Base-by-base conservation (phyloP, 108 stramenopile genomes). In the Skeletonema tropicum region DNA sequence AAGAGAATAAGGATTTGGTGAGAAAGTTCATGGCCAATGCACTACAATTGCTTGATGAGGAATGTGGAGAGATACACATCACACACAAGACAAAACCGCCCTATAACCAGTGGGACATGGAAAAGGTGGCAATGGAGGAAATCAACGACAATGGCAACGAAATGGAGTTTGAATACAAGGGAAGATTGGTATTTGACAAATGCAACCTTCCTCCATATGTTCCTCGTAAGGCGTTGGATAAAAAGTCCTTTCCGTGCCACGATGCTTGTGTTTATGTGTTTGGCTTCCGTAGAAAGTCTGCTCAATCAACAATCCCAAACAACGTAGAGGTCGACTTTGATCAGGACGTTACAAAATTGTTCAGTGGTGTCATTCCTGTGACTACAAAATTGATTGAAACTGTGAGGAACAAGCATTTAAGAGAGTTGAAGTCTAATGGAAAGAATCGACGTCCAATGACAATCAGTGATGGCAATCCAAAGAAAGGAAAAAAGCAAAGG, bases 51-150 rank as follows among this genome's bases (percentile, higher is more conserved):
- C 48, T 91, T 46, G 57, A 79, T 10, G 15, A 35, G 33, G 33
- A 38, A 2, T 65, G 57, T 9, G 93, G 92, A 25, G 89, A 96
- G 69, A 84, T 97, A 60, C 88, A 91, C 32, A 83, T 97, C 48
- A 73, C 78, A 12, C 97, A 97, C 88, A 97, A 97, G 82, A 96
- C 94, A 19, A 94, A 92, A 62, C 94, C 94, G 58, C 97, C 97
- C 8, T 97, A 79, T 66, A 86, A 90, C 71, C 95, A 95, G 70
- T 97, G 97, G 97, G 70, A 77, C 6, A 80, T 97, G 61, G 89
- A 91, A 57, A 71, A 78, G 41, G 83, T 90, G 17, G 88, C 77
- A 4, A 57, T 87, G 26, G 69, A 82, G 57, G 65, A 66, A 13
- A 52, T 70, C 30, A 23, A 52, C 15, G 29, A 75, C 0, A 66